Evolutionary conservation across 202 grass and related monocot genomes (phyloP), one percentile per base, ranked within the genome.

Genomic region (Hordeum pubiflorum): DNA sequence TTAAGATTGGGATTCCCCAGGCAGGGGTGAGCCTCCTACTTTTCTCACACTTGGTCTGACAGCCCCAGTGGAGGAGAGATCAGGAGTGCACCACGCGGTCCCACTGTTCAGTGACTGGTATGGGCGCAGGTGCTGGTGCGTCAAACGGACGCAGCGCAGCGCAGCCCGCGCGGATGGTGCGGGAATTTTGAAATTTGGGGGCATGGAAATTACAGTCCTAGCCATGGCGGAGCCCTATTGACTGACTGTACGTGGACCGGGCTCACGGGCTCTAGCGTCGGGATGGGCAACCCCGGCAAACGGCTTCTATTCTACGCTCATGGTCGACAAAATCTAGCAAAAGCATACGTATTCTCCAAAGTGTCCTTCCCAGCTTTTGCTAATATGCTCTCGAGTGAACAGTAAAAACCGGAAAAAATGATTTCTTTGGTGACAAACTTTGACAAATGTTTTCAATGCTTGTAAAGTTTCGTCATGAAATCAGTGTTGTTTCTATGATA

Each of bases 111-210:
- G 74, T 3, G 13, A 2, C 0, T 0, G 0, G 4, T 0, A 3
- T 9, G 32, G 22, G 22, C 5, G 0, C 0, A 3, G 0, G 1
- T 0, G 2, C 3, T 4, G 9, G 71, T 65, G 11, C 9, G 5
- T 0, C 20, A 0, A 86, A 43, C 48, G 14, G 43, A 62, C 11
- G 38, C 1, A 1, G 24, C 57, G 58, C 58, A 5, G 24, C 57
- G 44, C 58, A 5, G 14, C 34, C 44, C 14, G 27, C 12, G 44
- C 74, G 43, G 74, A 54, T 15, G 82, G 79, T 58, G 63, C 23
- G 63, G 13, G 10, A 24, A 15, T 31, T 82, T 89, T 89, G 48
- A 85, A 89, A 61, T 82, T 79, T 89, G 21, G 46, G 22, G 21
- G 0, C 1, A 2, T 0, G 17, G 22, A 56, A 84, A 76, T 76